These are phyloP conservation scores for Arabidopsis hybrid DNA, from an alignment of 441 rosid genomes.

Conservation along the genomic window DNA sequence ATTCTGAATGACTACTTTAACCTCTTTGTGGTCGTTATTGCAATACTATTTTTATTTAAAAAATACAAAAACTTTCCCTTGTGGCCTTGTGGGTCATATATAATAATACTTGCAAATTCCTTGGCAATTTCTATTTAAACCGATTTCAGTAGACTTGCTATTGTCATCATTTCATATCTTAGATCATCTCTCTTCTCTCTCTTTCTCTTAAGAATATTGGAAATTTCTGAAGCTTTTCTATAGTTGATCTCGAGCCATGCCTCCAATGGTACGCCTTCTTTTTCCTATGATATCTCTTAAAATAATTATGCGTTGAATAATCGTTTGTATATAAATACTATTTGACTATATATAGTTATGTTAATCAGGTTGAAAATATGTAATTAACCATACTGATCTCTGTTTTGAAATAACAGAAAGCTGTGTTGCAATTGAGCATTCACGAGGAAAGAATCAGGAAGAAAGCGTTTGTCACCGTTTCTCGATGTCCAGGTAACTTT, in stretches of 20 bases:
- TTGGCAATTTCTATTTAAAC: not conserved
- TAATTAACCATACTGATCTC: slow-evolving; percentile 20
- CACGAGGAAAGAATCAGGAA: slow-evolving; percentile 29
- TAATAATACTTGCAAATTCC: not conserved
- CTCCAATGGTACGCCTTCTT: slow-evolving; percentile 25
- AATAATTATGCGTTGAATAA: not conserved
- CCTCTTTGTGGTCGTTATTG: not conserved
- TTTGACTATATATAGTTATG: not conserved
- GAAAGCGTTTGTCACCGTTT: slow-evolving; percentile 23
- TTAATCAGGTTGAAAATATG: not conserved
- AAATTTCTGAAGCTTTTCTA: slow-evolving; percentile 27
- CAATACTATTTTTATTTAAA: not conserved
- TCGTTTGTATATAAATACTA: not conserved
- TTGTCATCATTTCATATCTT: slow-evolving; percentile 14
- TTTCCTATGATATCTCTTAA: not conserved
- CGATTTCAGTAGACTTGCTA: not conserved
- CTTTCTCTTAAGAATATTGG: not conserved
- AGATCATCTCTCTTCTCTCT: slow-evolving; percentile 4
- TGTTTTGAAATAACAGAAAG: slow-evolving; percentile 32
- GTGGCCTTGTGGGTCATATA: not conserved
- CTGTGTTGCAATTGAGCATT: slow-evolving; percentile 35
- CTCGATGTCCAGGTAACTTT: slow-evolving; percentile 27
- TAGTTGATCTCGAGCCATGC: slow-evolving; percentile 29
- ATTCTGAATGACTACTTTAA: not conserved
- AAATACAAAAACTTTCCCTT: not conserved